phyloP scores from a whole-genome alignment of 306 rosid species.

The Notholithocarpus densiflorus region DNA sequence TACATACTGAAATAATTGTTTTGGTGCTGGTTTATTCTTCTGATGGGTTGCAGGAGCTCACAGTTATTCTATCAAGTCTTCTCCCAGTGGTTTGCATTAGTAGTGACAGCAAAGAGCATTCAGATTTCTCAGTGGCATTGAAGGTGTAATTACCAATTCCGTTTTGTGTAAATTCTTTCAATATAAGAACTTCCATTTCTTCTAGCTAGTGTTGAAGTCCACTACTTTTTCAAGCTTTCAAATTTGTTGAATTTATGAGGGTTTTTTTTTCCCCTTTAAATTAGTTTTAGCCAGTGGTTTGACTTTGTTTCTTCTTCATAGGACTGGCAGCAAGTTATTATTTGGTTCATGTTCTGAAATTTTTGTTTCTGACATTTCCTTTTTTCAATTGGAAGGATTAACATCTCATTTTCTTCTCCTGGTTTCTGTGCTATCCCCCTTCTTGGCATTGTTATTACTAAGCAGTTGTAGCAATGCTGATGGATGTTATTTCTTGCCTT shows the following conservation, averaged over 20 bases:
- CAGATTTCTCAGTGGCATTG: conserved; percentile 77
- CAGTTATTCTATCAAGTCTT: conserved; percentile 64
- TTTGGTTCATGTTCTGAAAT: not conserved
- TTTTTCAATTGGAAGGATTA: conserved; percentile 16
- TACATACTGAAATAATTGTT: not conserved
- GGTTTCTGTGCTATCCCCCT: not conserved
- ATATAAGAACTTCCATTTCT: conserved; percentile 7
- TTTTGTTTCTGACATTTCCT: conserved; percentile 1
- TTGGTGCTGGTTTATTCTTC: conserved; percentile 8
- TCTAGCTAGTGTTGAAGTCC: conserved; percentile 7
- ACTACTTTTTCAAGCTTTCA: conserved; percentile 9
- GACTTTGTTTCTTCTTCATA: conserved; percentile 9
- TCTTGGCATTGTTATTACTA: no score
- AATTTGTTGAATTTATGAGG: conserved; percentile 24
- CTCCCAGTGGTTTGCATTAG: conserved; percentile 73
- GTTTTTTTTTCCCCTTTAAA: not conserved
- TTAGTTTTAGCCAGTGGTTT: conserved; percentile 3
- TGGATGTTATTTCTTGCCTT: not conserved
- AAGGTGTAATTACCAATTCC: conserved; percentile 49
- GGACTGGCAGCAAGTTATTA: not conserved
- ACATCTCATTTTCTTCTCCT: not conserved
- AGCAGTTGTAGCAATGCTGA: no score
- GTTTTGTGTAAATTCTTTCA: conserved; percentile 20
- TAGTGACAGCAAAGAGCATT: conserved; percentile 68
- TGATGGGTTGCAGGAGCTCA: conserved; percentile 65